Evolutionary conservation across 129 eudicot genomes (phyloP).

Genomic region (Daucus carota): DH1_v3.0 NC_030389.2:1865501-1866000

Average conservation of each 20-base stretch:
- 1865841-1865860: conserved; percentile 21
- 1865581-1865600: no score
- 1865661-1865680: no score
- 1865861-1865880: conserved; percentile 12
- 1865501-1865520: no score
- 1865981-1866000: conserved; percentile 42
- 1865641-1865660: no score
- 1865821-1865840: conserved; percentile 23
- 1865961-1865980: conserved; percentile 26
- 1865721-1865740: conserved; percentile 35
- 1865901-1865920: conserved; percentile 66
- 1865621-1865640: no score
- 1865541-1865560: no score
- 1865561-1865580: no score
- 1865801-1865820: conserved; percentile 36
- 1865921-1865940: conserved; percentile 32
- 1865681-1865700: no score
- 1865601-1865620: no score
- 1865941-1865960: conserved; percentile 18
- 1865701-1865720: no score
- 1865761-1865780: conserved; percentile 41
- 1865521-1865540: no score
- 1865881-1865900: conserved; percentile 27
- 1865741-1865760: conserved; percentile 44
- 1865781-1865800: conserved; percentile 31